Base-by-base conservation (phyloP, 2,329 filamentous ascomycete species). In the Aspergillus sp. region DNA sequence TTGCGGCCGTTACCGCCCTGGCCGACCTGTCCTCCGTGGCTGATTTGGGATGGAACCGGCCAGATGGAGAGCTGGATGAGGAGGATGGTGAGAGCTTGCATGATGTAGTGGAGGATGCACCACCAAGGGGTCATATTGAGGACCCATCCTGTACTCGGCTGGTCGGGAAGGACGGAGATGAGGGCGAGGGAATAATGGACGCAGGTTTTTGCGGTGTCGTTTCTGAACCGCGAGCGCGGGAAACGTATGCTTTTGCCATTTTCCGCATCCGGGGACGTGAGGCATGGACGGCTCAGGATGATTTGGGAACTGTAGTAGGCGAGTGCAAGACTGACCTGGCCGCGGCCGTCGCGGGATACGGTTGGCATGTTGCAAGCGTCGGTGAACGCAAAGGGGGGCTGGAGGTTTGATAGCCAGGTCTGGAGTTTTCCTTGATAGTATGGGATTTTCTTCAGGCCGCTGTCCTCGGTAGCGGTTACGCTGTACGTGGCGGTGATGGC, bases 41-140 rank as follows among this genome's bases (percentile, higher is more conserved):
- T 27, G 24, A 6, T 27, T 7, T 8, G 4, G 24, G 7, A 27
- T 11, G 37, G 44, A 7, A 55, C 52, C n/a, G n/a, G n/a, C n/a
- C n/a, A n/a, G 15, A 55, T 23, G 4, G 35, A 31, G 12, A 60
- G 39, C 21, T 62, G 52, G 14, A 75, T 70, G 44, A 78, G 66
- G 19, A 79, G 62, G n/a, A 79, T 64, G 9, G 70, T 74, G 0
- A 66, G 66, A 2, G 75, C 70, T 56, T 78, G 76, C 62, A 78
- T 75, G 15, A 78, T 60, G 44, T 73, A 73, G 55, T 78, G 75
- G 31, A 78, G 62, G n/a, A 76, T 64, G 55, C 66, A 72, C 73
- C 75, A 78, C 77, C 76, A 78, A 3, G 73, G 73, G 1, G 69
- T 67, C 6, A 71, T 62, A 6, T 65, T 60, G 24, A 70, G 67